Evolutionary conservation across 2,329 filamentous ascomycete genomes (phyloP).

Genomic region (Pseudogymnoascus sp.): DNA sequence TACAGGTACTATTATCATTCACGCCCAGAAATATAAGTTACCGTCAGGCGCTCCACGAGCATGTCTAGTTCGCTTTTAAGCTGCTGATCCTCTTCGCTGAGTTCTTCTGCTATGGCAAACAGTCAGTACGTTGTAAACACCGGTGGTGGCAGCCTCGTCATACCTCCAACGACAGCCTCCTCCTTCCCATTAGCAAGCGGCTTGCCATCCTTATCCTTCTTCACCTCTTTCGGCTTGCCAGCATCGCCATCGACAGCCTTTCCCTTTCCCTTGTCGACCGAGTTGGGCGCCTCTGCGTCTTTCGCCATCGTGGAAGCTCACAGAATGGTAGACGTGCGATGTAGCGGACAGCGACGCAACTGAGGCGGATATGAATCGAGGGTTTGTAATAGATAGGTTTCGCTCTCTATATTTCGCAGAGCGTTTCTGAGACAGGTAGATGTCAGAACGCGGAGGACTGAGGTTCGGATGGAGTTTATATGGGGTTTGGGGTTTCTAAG

Average conservation of each 20-base stretch:
- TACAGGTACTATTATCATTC: background rate
- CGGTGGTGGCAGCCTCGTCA: conserved; percentile 12
- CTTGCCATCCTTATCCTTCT: conserved; percentile 64
- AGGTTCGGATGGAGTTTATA: conserved; percentile 5
- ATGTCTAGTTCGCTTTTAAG: conserved; percentile 97
- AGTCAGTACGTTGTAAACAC: conserved; percentile 28
- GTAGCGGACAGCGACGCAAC: background rate
- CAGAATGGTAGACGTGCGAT: conserved; percentile 4
- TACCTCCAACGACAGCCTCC: conserved; percentile 50
- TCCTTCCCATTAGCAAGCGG: conserved; percentile 63
- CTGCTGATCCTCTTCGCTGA: conserved; percentile 96
- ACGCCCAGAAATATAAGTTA: conserved; percentile 33
- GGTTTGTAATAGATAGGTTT: background rate
- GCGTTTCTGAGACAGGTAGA: background rate
- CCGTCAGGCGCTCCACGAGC: conserved; percentile 90
- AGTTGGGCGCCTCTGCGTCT: conserved; percentile 77
- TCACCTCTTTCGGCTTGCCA: conserved; percentile 49
- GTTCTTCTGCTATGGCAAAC: conserved; percentile 57
- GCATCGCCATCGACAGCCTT: conserved; percentile 66
- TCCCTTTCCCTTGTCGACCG: conserved; percentile 90
- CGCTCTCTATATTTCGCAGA: background rate
- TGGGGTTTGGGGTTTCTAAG: conserved; percentile 8
- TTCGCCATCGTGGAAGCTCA: conserved; percentile 66
- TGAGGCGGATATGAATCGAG: background rate
- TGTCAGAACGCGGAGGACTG: conserved; percentile 1